Evolutionary conservation across 495 filamentous ascomycete genomes (phyloP).

Genomic region (Penicillium robsamsonii): DNA sequence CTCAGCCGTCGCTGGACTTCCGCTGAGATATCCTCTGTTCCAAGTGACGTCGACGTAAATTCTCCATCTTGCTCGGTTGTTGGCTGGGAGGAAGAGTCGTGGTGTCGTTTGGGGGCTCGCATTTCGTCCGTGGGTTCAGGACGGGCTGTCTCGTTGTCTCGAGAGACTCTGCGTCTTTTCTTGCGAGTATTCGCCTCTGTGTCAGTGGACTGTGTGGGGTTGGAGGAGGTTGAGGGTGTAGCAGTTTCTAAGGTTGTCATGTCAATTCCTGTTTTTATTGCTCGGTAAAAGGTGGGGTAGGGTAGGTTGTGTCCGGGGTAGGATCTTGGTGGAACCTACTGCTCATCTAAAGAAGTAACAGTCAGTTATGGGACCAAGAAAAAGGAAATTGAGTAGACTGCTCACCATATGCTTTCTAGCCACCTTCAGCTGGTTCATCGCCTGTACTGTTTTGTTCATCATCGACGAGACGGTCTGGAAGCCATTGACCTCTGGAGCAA

Average conservation of each 20-base stretch:
- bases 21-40: constrained; percentile 49
- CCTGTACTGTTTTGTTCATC: constrained; percentile 38
- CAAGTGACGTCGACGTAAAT: constrained; percentile 26
- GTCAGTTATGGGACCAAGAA: constrained; percentile 1
- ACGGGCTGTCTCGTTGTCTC: neutral
- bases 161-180: constrained; percentile 7
- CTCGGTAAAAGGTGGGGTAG: neutral
- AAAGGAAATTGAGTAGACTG: neutral
- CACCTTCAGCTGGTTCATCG: constrained; percentile 36
- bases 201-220: neutral
- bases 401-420: constrained; percentile 38
- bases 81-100: constrained; percentile 19
- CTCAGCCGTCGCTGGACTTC: constrained; percentile 42
- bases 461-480: constrained; percentile 33
- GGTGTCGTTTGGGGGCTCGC: constrained; percentile 25
- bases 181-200: constrained; percentile 9
- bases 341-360: constrained; percentile 15
- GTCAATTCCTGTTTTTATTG: neutral
- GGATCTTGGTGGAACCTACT: constrained; percentile 17
- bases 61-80: constrained; percentile 5
- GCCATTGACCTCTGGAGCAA: constrained; percentile 24
- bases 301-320: neutral
- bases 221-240: neutral
- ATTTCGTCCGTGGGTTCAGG: constrained; percentile 2
- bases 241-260: neutral